Evolutionary conservation across 2,329 filamentous ascomycete genomes (phyloP), one percentile per base, ranked within the genome.

Genomic region (Alternaria alternata): DNA sequence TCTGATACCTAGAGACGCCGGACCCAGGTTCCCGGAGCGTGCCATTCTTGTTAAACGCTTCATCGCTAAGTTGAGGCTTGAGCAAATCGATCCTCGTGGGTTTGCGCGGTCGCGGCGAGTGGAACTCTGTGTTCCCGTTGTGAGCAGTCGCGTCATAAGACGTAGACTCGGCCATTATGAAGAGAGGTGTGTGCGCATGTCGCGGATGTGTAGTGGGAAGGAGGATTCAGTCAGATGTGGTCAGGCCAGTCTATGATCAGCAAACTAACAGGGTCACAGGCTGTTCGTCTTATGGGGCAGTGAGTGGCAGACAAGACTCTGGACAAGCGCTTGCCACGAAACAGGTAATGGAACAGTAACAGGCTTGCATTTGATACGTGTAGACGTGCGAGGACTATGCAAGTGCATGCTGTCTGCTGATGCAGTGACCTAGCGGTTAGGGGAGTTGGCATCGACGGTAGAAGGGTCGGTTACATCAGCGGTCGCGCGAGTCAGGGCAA

Each of bases 1-100:
- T 20, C 90, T 47, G 52, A n/a, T 59, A 76, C 78, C 77, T 79
- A 32, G 78, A 80, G 26, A 75, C 57, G 3, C 69, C 75, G 12
- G 78, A 79, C 7, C 54, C 61, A 12, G 70, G 54, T 41, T 69
- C 72, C 36, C 65, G 73, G 61, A 63, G 61, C 28, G 63, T 62
- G 46, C 69, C 73, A 44, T 71, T 63, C 43, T 65, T 67, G 43
- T 59, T 65, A 18, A 74, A 64, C 12, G 67, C 49, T 20, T 77
- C 75, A 14, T 79, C 75, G 57, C 70, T 73, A 28, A 75, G 65
- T 38, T 71, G 72, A 11, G 76, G 75, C 46, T 75, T 77, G 48
- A 78, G 65, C 46, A 79, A 59, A 59, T 78, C 72, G 49, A 75
- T 73, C 26, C 70, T 69, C 11, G 64, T 73, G 1, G 77, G 74